Evolutionary conservation across 352 stramenopile species (phyloP), one percentile per base, ranked within the genome.

Genomic region (Globisporangium irregulare): DNA sequence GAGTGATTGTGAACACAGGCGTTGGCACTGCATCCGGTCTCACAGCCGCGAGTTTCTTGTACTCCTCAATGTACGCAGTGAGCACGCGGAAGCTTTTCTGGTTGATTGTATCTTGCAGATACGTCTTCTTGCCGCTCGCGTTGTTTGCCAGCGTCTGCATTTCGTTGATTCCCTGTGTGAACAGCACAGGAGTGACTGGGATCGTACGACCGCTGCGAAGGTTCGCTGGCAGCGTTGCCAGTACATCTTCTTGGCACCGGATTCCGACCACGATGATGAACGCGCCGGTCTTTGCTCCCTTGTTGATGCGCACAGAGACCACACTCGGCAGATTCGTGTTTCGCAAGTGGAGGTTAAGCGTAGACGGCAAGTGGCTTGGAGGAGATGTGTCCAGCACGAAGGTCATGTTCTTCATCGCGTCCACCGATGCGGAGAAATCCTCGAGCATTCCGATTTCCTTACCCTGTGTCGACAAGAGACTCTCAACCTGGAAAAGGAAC

Each of bases 381-480:
- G 84, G 81, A 1, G 75, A 82, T 15, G 80, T 88, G 60, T 94
- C 86, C 24, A 94, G 70, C 18, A 91, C 78, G 67, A 95, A 87
- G 4, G 71, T 74, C 25, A 93, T 83, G 48, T 82, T 73, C 59
- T 83, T 86, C 51, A 97, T 84, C 24, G 81, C 91, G 34, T 95
- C 79, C 1, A 92, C 80, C 0, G 90, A 88, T 14, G 82, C 87
- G 6, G 81, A 87, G 46, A 97, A 90, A 69, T 98, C 92, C 69
- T 96, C 82, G 3, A 99, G 78, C 97, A 99, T 98, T n/a, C 90
- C 92, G 41, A 97, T 81, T 71, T 99, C 97, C 70, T 98, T 98
- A 50, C 95, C 95, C 20, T 97, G 92, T 22, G 96, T 97, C 61
- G 87, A 98, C 22, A 99, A 70, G 56, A 99, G 67, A 22, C 93